phyloP scores from a whole-genome alignment of 1,139 yeast species.

The Scheffersomyces illinoinensis region DNA sequence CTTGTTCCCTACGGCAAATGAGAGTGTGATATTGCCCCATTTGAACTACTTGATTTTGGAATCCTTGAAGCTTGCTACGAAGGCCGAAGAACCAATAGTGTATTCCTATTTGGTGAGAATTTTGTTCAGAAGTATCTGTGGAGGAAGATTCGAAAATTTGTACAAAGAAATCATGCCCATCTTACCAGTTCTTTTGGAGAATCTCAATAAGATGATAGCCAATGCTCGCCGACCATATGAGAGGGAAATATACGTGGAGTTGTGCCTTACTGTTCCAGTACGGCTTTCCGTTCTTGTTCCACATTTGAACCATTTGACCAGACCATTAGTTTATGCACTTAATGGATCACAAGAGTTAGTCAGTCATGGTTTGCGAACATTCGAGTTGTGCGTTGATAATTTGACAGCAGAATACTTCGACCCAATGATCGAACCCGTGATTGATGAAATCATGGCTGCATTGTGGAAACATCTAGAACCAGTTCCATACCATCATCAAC shows the following conservation, averaged over 20 bases:
- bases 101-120: slow-evolving; percentile 88
- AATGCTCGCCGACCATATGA: slow-evolving; percentile 89
- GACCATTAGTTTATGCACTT: slow-evolving; percentile 88
- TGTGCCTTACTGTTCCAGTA: slow-evolving; percentile 95
- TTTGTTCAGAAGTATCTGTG: slow-evolving; percentile 90
- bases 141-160: slow-evolving; percentile 89
- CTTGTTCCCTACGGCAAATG: slow-evolving; percentile 84
- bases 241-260: slow-evolving; percentile 88
- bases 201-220: slow-evolving; percentile 77
- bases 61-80: slow-evolving; percentile 76
- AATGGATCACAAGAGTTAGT: slow-evolving; percentile 91
- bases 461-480: slow-evolving; percentile 91
- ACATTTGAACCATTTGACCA: slow-evolving; percentile 80
- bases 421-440: slow-evolving; percentile 93
- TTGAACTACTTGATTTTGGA: slow-evolving; percentile 78
- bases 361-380: slow-evolving; percentile 88
- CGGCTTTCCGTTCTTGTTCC: slow-evolving; percentile 91
- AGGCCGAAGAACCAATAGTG: slow-evolving; percentile 89
- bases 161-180: slow-evolving; percentile 93
- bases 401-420: slow-evolving; percentile 95
- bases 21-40: slow-evolving; percentile 83
- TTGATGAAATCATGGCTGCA: slow-evolving; percentile 91
- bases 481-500: slow-evolving; percentile 88
- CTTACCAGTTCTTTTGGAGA: slow-evolving; percentile 80
- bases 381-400: slow-evolving; percentile 96